A percentile compares a stretch with the other conserved stretches of the same genome.
phyloP scores from a whole-genome alignment of 306 rosid species.

The Carpinus fangiana region DNA sequence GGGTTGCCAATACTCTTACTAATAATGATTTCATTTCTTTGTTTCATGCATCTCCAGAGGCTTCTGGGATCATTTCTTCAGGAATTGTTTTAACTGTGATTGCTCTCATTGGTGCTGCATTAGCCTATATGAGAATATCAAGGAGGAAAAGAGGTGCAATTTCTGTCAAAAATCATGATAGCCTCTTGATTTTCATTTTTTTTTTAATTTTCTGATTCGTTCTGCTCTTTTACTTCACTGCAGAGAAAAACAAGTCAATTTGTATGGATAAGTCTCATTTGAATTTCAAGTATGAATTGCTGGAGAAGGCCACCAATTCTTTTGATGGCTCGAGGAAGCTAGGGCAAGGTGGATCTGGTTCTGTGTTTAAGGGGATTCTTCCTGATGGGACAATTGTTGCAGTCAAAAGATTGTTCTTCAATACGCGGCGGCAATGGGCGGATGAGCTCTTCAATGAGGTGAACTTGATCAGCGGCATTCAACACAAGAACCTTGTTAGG shows the following conservation, averaged over 20 bases:
- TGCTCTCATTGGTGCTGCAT: conserved; percentile 26
- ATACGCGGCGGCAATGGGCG: conserved; percentile 54
- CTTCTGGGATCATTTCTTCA: conserved; percentile 24
- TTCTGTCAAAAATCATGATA: conserved; percentile 16
- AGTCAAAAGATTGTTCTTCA: conserved; percentile 62
- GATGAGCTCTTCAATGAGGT: conserved; percentile 63
- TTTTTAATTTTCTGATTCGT: no score
- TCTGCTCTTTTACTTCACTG: conserved; percentile 6
- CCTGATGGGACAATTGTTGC: conserved; percentile 56
- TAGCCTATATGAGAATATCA: conserved; percentile 28
- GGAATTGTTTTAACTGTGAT: conserved; percentile 26
- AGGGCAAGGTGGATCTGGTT: conserved; percentile 56
- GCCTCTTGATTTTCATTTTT: not conserved
- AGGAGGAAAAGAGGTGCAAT: conserved; percentile 24
- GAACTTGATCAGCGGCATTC: conserved; percentile 50
- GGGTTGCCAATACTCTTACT: not conserved
- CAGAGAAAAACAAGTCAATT: conserved; percentile 23
- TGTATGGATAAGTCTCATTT: conserved; percentile 21
- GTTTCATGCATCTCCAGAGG: conserved; percentile 25
- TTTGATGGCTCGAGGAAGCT: conserved; percentile 46
- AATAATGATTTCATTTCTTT: conserved; percentile 1
- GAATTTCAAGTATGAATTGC: conserved; percentile 54
- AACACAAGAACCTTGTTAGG: conserved; percentile 60
- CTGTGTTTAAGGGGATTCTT: conserved; percentile 60
- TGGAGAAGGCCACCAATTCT: conserved; percentile 47